Conservation (phyloP, 2,329 filamentous ascomycete species). For the Aureobasidium leucospermi region DNA sequence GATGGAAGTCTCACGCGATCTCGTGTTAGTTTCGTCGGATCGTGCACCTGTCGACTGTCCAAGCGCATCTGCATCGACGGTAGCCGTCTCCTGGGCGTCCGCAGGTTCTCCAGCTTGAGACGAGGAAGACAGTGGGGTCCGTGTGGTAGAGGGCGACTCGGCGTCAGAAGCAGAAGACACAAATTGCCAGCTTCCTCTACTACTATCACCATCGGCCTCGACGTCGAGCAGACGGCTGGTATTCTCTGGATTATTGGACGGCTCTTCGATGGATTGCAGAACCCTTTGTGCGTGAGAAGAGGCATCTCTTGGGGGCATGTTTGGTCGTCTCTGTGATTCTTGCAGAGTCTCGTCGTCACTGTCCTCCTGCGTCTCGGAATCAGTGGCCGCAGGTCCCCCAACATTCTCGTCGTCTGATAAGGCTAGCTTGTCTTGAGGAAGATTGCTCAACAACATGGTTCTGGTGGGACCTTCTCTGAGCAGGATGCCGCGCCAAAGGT, state of each 20-base stretch:
- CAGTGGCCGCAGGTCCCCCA: background rate
- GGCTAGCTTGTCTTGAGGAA: background rate
- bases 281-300: constrained; percentile 9
- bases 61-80: background rate
- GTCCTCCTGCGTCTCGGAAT: background rate
- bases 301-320: constrained; percentile 7
- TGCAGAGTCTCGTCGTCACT: background rate
- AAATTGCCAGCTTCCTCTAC: constrained; percentile 7
- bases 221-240: background rate
- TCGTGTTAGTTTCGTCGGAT: too few relatives aligned
- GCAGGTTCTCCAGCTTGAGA: background rate
- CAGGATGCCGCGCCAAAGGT: background rate
- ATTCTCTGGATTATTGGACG: background rate
- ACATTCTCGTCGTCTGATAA: background rate
- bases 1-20: too few relatives aligned
- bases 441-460: constrained; percentile 1
- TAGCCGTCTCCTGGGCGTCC: background rate
- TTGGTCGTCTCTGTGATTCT: background rate
- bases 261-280: background rate
- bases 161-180: background rate
- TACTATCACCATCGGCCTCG: background rate
- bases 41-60: background rate
- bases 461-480: background rate
- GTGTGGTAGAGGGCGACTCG: background rate
- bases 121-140: background rate